These are phyloP conservation scores for Trichopus zeylanicus DNA, from an alignment of 116 monocot species.

Conservation along the genomic window DNA sequence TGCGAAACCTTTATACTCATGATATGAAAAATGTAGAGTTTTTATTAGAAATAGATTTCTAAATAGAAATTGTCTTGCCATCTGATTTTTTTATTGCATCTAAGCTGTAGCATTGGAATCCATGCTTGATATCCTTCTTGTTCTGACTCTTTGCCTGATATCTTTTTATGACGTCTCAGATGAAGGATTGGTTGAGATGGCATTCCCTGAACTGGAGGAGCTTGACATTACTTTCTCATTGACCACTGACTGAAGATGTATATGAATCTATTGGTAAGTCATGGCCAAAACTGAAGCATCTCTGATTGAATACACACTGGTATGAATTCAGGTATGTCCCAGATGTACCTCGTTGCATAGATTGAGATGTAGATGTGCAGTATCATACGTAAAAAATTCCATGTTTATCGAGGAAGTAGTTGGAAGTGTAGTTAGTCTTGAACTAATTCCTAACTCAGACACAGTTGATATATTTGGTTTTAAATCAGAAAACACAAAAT, in stretches of 20 bases:
- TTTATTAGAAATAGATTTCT: too few species aligned
- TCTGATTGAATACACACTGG: conserved; percentile 4
- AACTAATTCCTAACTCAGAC: too few species aligned
- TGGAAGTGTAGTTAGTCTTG: too few species aligned
- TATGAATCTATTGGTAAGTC: conserved; percentile 9
- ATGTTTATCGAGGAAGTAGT: too few species aligned
- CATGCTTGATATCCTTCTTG: not conserved
- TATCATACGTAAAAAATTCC: too few species aligned
- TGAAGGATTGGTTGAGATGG: conserved; percentile 9
- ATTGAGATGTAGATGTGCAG: too few species aligned
- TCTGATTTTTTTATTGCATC: not conserved
- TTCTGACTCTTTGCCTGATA: conserved; percentile 11
- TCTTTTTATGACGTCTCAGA: conserved; percentile 21
- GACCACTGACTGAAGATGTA: conserved; percentile 3
- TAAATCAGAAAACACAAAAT: too few species aligned
- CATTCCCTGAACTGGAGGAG: conserved; percentile 23
- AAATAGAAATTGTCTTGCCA: not conserved
- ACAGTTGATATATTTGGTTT: too few species aligned
- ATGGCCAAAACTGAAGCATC: conserved; percentile 4
- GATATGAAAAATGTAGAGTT: too few species aligned
- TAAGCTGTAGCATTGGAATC: too few species aligned
- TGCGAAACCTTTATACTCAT: too few species aligned
- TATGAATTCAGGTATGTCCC: not conserved
- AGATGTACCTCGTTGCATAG: too few species aligned
- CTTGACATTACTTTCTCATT: conserved; percentile 10